These are phyloP conservation scores for Aspergillus unguis DNA, from an alignment of 2,329 filamentous ascomycete genomes.

Conservation along the genomic window DNA sequence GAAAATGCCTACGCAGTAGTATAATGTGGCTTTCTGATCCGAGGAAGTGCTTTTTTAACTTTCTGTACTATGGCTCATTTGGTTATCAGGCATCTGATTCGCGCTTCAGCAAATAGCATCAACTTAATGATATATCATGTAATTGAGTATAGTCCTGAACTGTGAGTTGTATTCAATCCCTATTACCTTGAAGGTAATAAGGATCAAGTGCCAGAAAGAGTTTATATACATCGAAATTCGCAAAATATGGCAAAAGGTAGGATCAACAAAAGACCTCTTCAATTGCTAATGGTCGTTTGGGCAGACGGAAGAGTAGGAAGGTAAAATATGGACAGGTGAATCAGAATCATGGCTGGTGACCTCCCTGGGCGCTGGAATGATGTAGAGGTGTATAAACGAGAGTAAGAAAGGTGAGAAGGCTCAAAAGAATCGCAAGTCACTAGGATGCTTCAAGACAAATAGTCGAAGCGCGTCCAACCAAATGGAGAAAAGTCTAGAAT, in stretches of 20 bases:
- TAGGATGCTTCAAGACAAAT: not conserved
- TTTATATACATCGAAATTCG: constrained; percentile 1
- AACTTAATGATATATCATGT: no score
- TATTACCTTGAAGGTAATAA: no score
- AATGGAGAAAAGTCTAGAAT: no score
- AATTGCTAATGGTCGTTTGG: constrained; percentile 1
- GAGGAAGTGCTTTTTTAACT: no score
- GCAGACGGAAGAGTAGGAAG: not conserved
- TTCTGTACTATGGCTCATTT: no score
- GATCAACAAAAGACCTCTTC: not conserved
- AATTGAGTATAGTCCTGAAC: no score
- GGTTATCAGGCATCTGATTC: no score
- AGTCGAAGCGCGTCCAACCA: not conserved
- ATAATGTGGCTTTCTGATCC: no score
- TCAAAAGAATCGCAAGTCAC: not conserved
- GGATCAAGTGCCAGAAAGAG: no score
- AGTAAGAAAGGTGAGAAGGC: not conserved
- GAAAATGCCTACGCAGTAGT: no score
- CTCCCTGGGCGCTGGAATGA: not conserved
- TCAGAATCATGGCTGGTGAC: not conserved
- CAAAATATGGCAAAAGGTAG: not conserved
- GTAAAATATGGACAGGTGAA: not conserved
- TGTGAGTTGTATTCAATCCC: no score
- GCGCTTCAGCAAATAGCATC: no score
- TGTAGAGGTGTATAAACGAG: not conserved